These are phyloP conservation scores for Thinopyrum elongatum DNA, from an alignment of 176 grass and related monocot species.

Conservation along the genomic window DNA sequence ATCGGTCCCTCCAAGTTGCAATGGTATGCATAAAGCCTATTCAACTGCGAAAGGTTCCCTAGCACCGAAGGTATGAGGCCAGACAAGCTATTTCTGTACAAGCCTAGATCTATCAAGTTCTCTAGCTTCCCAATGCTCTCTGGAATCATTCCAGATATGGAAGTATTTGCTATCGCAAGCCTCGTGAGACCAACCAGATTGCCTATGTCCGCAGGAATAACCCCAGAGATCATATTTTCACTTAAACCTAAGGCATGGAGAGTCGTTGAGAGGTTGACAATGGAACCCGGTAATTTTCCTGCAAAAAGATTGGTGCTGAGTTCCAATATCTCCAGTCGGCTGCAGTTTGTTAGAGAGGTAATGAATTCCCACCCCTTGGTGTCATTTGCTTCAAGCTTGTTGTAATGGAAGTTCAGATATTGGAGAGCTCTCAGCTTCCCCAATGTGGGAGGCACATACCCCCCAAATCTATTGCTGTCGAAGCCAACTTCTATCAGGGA, in stretches of 20 bases:
- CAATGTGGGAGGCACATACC: background rate
- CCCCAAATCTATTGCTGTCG: background rate
- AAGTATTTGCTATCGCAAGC: background rate
- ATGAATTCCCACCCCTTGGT: constrained; percentile 19
- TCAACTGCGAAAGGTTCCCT: background rate
- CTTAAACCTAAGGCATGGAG: background rate
- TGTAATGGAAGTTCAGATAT: background rate
- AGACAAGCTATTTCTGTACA: background rate
- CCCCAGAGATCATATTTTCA: background rate
- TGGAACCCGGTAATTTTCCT: background rate
- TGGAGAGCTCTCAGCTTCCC: background rate
- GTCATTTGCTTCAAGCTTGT: background rate
- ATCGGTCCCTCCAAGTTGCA: background rate
- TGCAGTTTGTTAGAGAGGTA: background rate
- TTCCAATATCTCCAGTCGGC: background rate
- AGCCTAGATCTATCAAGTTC: background rate
- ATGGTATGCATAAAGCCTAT: background rate
- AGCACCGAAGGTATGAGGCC: background rate
- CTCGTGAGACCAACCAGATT: background rate
- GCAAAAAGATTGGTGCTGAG: background rate
- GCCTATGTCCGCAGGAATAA: background rate
- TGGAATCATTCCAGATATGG: background rate
- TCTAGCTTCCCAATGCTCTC: background rate
- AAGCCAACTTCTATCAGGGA: background rate
- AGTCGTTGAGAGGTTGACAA: background rate